Percentiles rank a stretch among this genome's conserved stretches.
These are phyloP conservation scores for Pseudodiploospora longispora DNA, from an alignment of 2,329 filamentous ascomycete species.

Conservation along the genomic window DNA sequence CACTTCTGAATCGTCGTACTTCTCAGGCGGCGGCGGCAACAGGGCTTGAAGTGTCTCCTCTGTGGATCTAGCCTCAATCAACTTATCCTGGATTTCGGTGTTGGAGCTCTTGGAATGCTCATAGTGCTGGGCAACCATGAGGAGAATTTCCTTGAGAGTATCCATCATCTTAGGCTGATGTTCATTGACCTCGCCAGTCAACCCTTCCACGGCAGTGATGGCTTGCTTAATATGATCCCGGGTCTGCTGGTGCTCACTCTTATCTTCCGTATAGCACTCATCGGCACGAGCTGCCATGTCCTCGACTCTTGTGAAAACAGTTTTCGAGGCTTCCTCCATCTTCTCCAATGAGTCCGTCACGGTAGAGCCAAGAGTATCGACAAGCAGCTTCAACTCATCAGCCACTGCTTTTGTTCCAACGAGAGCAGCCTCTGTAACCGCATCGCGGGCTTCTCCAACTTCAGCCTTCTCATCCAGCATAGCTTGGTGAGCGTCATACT, in stretches of 20 bases:
- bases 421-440: constrained; percentile 65
- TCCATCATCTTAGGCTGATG: constrained; percentile 84
- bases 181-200: constrained; percentile 73
- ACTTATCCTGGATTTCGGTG: constrained; percentile 47
- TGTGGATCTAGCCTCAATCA: constrained; percentile 53
- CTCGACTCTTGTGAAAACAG: constrained; percentile 75
- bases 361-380: constrained; percentile 74
- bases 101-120: constrained; percentile 70
- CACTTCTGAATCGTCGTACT: constrained; percentile 45
- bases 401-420: constrained; percentile 69
- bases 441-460: constrained; percentile 64
- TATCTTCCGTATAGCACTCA: constrained; percentile 64
- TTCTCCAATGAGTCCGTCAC: constrained; percentile 80
- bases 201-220: constrained; percentile 60
- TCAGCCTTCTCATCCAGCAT: constrained; percentile 66
- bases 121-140: constrained; percentile 76
- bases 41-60: constrained; percentile 40
- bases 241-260: constrained; percentile 73
- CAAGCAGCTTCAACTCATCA: constrained; percentile 78
- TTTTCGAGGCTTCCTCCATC: constrained; percentile 79
- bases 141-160: constrained; percentile 75
- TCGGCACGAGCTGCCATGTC: constrained; percentile 69
- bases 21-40: constrained; percentile 46
- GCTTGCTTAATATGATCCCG: constrained; percentile 73
- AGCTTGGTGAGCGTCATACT: constrained; percentile 79